Evolutionary conservation across 331 rosid species (phyloP).

Genomic region (Ulmus americana): DNA sequence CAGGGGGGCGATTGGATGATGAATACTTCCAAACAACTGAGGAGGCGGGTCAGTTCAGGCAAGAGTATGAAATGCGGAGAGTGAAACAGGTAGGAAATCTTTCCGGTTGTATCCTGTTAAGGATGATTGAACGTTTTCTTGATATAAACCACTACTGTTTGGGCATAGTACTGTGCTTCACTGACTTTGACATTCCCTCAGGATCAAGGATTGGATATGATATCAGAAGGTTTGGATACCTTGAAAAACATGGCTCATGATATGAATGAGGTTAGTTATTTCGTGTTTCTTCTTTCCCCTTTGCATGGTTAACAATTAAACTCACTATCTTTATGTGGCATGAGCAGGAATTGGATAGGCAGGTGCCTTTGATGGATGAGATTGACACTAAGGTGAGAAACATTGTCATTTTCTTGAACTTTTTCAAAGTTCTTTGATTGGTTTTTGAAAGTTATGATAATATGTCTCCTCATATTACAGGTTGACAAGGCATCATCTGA

Average conservation of each 20-base stretch:
- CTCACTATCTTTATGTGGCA: constrained; percentile 21
- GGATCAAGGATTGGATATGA: constrained; percentile 98
- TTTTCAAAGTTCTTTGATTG: constrained; percentile 2
- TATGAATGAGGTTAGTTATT: constrained; percentile 78
- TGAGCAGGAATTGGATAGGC: constrained; percentile 82
- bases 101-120: constrained; percentile 12
- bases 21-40: constrained; percentile 74
- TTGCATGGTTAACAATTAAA: not conserved
- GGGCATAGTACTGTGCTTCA: constrained; percentile 21
- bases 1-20: constrained; percentile 78
- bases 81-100: constrained; percentile 60
- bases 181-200: constrained; percentile 25
- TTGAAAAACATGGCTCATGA: constrained; percentile 93
- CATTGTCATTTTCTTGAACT: constrained; percentile 1
- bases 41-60: constrained; percentile 72
- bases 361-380: constrained; percentile 99
- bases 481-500: constrained; percentile 91
- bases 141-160: not conserved
- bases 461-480: constrained; percentile 37
- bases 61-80: constrained; percentile 95
- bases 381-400: constrained; percentile 81
- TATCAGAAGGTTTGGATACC: constrained; percentile 87
- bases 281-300: not conserved
- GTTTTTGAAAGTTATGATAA: constrained; percentile 1
- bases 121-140: constrained; percentile 8